phyloP scores from a whole-genome alignment of 805 yeast genomes.

The Tetrapisispora taiwanensis region DNA sequence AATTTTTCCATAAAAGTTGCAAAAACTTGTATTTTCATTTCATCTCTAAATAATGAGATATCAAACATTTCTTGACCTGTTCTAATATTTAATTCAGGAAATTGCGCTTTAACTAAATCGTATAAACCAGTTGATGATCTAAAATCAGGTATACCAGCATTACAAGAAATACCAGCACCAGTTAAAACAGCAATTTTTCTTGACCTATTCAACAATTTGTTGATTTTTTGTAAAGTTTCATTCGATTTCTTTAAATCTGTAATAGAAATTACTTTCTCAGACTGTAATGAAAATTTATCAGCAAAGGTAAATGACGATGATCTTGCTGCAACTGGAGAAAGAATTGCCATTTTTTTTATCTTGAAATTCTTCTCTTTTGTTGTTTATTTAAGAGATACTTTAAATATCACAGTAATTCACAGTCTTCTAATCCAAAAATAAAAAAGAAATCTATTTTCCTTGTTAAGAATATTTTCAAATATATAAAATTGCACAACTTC shows the following conservation, averaged over 20 bases:
- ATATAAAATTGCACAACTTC: too few species aligned
- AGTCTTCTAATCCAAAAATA: too few species aligned
- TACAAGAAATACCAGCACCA: conserved; percentile 95
- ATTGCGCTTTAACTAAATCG: conserved; percentile 53
- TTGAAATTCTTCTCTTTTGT: too few species aligned
- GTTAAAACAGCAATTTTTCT: conserved; percentile 59
- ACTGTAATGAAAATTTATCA: conserved; percentile 7
- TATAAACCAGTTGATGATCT: conserved; percentile 78
- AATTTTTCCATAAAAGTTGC: conserved; percentile 82
- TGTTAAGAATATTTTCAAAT: too few species aligned
- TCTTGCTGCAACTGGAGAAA: background rate
- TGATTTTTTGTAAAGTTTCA: conserved; percentile 18
- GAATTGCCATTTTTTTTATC: background rate
- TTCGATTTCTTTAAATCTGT: conserved; percentile 8
- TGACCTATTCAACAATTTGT: conserved; percentile 21
- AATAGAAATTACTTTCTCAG: conserved; percentile 12
- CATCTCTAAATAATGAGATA: conserved; percentile 64
- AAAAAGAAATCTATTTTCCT: too few species aligned
- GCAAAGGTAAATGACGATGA: background rate
- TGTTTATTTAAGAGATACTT: too few species aligned
- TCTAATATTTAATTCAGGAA: conserved; percentile 45
- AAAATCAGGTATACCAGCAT: conserved; percentile 96
- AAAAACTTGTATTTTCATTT: conserved; percentile 57
- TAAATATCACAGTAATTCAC: too few species aligned
- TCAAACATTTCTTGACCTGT: conserved; percentile 91